Conservation (phyloP, 345 rosid species). For the Sisymbrium altissimum region DNA sequence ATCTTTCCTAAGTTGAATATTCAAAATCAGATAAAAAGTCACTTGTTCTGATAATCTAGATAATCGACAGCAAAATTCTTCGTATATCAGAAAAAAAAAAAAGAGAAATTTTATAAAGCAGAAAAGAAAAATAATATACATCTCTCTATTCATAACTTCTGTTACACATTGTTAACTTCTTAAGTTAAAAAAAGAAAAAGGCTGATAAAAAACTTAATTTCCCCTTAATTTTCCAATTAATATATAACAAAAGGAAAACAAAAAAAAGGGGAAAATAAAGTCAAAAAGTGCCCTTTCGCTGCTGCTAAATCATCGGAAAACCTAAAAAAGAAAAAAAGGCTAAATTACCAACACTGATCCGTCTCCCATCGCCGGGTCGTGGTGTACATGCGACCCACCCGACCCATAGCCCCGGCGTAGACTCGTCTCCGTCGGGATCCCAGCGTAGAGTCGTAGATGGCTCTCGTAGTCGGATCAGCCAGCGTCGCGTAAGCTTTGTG, state of each 20-base stretch:
- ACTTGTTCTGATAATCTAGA: neutral
- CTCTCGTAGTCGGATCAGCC: constrained; percentile 71
- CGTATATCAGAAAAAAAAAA: too few species aligned
- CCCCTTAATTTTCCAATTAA: constrained; percentile 2
- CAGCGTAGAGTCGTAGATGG: constrained; percentile 60
- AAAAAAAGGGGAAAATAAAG: constrained; percentile 17
- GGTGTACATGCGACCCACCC: constrained; percentile 24
- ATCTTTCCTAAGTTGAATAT: too few species aligned
- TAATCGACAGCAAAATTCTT: neutral
- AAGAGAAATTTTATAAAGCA: neutral
- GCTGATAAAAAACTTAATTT: constrained; percentile 2
- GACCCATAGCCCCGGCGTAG: constrained; percentile 29
- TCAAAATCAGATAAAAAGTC: neutral
- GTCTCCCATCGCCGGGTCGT: constrained; percentile 82
- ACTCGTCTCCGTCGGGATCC: constrained; percentile 29
- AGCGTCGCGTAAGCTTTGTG: constrained; percentile 69
- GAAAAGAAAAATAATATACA: constrained; percentile 1
- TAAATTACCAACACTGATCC: constrained; percentile 80
- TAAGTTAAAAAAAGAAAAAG: neutral
- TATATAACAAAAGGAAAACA: neutral
- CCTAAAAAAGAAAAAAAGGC: neutral
- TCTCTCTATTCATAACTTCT: neutral
- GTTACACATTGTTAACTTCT: constrained; percentile 14
- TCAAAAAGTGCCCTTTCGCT: constrained; percentile 16
- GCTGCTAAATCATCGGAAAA: constrained; percentile 8